Conservation (phyloP, 441 rosid species). For the Corymbia citriodora region DNA sequence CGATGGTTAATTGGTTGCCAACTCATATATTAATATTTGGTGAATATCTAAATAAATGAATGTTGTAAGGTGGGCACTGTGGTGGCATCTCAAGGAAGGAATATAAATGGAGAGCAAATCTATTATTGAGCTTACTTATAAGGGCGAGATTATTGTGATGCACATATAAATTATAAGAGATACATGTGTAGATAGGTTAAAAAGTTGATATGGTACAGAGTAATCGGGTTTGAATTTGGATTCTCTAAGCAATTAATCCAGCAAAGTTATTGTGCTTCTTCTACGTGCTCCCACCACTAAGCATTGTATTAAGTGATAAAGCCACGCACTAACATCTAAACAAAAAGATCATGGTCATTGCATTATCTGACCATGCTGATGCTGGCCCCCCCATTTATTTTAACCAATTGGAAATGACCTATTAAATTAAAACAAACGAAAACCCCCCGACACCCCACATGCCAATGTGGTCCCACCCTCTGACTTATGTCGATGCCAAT, state of each 20-base stretch:
- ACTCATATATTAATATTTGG: background rate
- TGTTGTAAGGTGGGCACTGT: background rate
- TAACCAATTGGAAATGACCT: background rate
- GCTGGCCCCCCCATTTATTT: background rate
- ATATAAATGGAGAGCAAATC: background rate
- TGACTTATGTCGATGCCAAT: background rate
- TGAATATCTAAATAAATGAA: background rate
- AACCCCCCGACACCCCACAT: background rate
- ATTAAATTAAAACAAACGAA: background rate
- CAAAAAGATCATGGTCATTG: background rate
- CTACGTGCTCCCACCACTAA: background rate
- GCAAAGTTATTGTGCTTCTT: background rate
- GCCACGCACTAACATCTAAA: background rate
- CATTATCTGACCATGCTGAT: background rate
- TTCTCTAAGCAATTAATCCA: background rate
- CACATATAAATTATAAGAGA: background rate
- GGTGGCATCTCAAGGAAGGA: background rate
- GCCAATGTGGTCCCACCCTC: background rate
- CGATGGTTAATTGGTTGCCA: no score
- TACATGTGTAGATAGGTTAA: background rate
- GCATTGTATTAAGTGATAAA: background rate
- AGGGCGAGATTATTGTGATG: background rate
- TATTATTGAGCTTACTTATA: rapidly evolving
- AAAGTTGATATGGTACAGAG: background rate
- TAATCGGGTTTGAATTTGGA: background rate